Evolutionary conservation across 768 basidiomycete genomes (phyloP).

Genomic region (Mycena alexandri): DNA sequence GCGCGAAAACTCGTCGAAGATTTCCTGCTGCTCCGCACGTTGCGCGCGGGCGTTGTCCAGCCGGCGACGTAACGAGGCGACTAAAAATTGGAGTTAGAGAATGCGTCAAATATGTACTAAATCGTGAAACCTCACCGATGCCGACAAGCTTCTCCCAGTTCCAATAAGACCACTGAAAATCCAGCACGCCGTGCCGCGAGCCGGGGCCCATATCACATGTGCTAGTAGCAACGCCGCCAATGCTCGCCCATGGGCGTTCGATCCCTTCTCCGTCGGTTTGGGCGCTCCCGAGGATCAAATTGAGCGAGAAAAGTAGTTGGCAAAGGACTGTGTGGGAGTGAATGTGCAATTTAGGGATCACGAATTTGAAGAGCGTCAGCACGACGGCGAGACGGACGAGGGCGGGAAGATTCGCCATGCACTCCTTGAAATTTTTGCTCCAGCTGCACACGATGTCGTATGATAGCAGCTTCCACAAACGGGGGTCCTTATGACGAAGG

Average conservation of each 20-base stretch:
- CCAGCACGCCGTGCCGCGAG: neutral
- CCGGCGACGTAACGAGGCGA: neutral
- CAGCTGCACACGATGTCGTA: neutral
- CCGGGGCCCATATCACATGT: neutral
- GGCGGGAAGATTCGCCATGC: neutral
- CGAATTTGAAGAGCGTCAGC: neutral
- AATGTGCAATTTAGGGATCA: conserved; percentile 32
- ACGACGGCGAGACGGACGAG: conserved; percentile 28
- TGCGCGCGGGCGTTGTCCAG: neutral
- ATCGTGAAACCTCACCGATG: neutral
- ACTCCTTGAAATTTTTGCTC: conserved; percentile 28
- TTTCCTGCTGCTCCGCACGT: neutral
- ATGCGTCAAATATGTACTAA: too few relatives aligned
- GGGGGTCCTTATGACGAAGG: neutral
- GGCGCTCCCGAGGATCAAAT: neutral
- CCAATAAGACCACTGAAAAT: neutral
- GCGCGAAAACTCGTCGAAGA: neutral
- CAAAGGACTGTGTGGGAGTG: conserved; percentile 36
- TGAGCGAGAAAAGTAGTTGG: neutral
- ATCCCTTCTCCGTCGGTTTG: neutral
- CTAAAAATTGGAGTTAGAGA: neutral
- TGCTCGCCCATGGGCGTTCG: neutral
- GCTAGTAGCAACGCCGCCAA: neutral
- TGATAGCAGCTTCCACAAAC: neutral
- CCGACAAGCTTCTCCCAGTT: neutral